phyloP scores from a whole-genome alignment of 305 asterid species.

The Plantago lanceolata region DNA sequence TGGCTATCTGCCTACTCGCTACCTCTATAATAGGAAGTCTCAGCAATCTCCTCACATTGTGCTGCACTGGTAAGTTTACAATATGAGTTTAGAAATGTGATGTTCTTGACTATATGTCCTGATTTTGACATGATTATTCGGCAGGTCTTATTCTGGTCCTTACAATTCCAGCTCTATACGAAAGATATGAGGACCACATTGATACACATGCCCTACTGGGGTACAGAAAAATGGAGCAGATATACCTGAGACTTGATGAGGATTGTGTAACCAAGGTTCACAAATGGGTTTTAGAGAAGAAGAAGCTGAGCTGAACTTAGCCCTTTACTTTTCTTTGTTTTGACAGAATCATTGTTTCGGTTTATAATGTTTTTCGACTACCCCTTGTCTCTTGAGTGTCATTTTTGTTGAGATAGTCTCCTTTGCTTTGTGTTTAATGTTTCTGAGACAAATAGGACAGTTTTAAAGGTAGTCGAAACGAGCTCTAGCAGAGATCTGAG shows the following conservation, averaged over 20 bases:
- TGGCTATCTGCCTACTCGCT: conserved; percentile 39
- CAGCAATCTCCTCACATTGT: conserved; percentile 48
- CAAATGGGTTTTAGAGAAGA: conserved; percentile 51
- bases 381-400: conserved; percentile 1
- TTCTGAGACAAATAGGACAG: neutral
- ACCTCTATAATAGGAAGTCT: conserved; percentile 49
- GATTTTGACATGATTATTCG: neutral
- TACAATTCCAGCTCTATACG: conserved; percentile 67
- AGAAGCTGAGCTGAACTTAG: conserved; percentile 50
- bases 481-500: neutral
- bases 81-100: neutral
- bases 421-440: neutral
- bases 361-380: neutral
- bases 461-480: conserved; percentile 15
- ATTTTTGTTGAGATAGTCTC: neutral
- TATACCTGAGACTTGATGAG: conserved; percentile 42
- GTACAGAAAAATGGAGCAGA: conserved; percentile 37
- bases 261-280: conserved; percentile 37
- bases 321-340: neutral
- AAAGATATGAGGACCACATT: conserved; percentile 52
- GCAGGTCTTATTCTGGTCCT: conserved; percentile 61
- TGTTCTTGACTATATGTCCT: neutral
- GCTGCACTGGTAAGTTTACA: conserved; percentile 50
- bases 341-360: neutral
- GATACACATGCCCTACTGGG: conserved; percentile 32